These are phyloP conservation scores for Leucogyrophana mollusca DNA, from an alignment of 768 basidiomycete genomes.

Conservation along the genomic window DNA sequence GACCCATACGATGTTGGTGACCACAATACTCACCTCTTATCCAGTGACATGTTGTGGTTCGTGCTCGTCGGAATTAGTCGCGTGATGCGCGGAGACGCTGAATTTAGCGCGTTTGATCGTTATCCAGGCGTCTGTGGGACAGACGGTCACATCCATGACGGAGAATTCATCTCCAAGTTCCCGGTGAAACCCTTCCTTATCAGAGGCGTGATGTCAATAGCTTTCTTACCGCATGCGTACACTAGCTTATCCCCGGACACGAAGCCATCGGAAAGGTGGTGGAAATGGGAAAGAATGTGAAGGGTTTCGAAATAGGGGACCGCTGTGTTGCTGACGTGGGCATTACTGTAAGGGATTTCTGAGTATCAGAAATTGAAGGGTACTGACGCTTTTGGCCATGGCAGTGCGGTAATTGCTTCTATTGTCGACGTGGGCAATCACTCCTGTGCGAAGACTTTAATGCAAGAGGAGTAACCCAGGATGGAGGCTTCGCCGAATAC, in stretches of 20 bases:
- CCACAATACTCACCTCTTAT: slow-evolving; percentile 7
- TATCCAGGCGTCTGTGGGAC: slow-evolving; percentile 54
- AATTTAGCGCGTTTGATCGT: not conserved
- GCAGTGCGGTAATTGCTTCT: slow-evolving; percentile 84
- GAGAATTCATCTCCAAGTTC: slow-evolving; percentile 66
- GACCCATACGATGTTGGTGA: not conserved
- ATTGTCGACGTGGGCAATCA: slow-evolving; percentile 80
- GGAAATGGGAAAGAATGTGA: slow-evolving; percentile 77
- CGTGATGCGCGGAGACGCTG: not conserved
- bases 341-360: slow-evolving; percentile 49
- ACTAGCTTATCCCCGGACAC: slow-evolving; percentile 71
- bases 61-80: slow-evolving; percentile 7
- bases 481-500: slow-evolving; percentile 91
- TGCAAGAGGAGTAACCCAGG: slow-evolving; percentile 73
- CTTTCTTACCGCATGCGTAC: slow-evolving; percentile 8
- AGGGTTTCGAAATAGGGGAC: slow-evolving; percentile 74
- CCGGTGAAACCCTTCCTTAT: slow-evolving; percentile 33
- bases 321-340: slow-evolving; percentile 84
- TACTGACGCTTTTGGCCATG: slow-evolving; percentile 5
- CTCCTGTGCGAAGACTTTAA: slow-evolving; percentile 85
- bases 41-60: slow-evolving; percentile 44
- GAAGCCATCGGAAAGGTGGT: slow-evolving; percentile 74
- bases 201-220: slow-evolving; percentile 18
- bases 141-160: slow-evolving; percentile 64
- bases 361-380: not conserved